A percentile compares a stretch with the other conserved stretches of the same genome.
Conservation (phyloP, 805 yeast species). For the Spathaspora girioi region DNA sequence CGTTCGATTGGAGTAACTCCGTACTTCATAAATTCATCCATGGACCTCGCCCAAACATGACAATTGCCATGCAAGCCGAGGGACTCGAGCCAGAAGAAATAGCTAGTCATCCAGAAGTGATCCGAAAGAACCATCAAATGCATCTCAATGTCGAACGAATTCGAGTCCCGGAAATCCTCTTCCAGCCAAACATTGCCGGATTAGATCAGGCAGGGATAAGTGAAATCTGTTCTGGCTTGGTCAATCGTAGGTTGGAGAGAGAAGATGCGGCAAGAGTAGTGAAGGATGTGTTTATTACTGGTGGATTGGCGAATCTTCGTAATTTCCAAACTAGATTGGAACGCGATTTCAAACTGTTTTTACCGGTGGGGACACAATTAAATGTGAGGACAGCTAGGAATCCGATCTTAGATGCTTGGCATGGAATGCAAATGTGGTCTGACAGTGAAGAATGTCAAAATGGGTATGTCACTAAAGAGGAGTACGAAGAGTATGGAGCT, state of each 20-base stretch:
- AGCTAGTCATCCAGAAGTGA: conserved; percentile 55
- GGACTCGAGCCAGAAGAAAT: conserved; percentile 40
- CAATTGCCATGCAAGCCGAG: conserved; percentile 42
- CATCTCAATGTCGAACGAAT: conserved; percentile 89
- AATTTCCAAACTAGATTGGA: conserved; percentile 67
- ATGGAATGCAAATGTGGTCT: conserved; percentile 86
- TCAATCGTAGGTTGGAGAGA: conserved; percentile 57
- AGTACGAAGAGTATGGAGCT: conserved; percentile 85
- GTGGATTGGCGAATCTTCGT: conserved; percentile 71
- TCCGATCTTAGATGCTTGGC: conserved; percentile 85
- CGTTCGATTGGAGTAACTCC: conserved; percentile 79
- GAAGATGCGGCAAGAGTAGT: conserved; percentile 50
- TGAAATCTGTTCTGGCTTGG: conserved; percentile 68
- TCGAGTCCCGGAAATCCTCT: conserved; percentile 85
- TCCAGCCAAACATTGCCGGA: conserved; percentile 93
- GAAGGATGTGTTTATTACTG: conserved; percentile 75
- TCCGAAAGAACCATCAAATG: conserved; percentile 85
- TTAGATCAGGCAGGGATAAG: conserved; percentile 92
- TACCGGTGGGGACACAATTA: conserved; percentile 67
- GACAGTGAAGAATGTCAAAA: conserved; percentile 40
- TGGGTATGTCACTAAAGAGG: conserved; percentile 58
- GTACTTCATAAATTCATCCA: conserved; percentile 78
- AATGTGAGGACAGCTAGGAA: conserved; percentile 60
- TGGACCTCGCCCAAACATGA: conserved; percentile 85
- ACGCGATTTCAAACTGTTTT: conserved; percentile 61